Evolutionary conservation across 306 rosid genomes (phyloP).

Genomic region (Mucuna pruriens): DNA sequence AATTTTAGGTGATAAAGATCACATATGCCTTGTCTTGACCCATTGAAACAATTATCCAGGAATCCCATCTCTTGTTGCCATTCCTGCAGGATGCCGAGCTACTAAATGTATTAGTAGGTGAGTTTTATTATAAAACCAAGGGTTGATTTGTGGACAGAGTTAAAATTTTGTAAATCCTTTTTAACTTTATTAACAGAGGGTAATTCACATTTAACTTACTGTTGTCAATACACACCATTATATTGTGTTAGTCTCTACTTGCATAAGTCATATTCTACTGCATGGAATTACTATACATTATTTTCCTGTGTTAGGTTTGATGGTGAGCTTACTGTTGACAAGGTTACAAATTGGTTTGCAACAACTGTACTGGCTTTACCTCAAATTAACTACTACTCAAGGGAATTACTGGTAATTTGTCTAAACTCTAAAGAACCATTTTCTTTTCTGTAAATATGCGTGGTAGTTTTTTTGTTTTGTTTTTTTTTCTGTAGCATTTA

Average conservation of each 20-base stretch:
- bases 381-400: slow-evolving; percentile 79
- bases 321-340: slow-evolving; percentile 70
- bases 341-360: slow-evolving; percentile 89
- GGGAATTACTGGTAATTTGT: slow-evolving; percentile 77
- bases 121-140: slow-evolving; percentile 43
- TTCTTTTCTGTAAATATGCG: slow-evolving; percentile 18
- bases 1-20: background rate
- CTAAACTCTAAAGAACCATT: slow-evolving; percentile 7
- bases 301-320: slow-evolving; percentile 61
- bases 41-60: slow-evolving; percentile 53
- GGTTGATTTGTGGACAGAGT: slow-evolving; percentile 18
- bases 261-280: slow-evolving; percentile 25
- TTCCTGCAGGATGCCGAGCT: slow-evolving; percentile 68
- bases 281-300: background rate
- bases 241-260: slow-evolving; percentile 9
- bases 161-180: background rate
- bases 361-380: slow-evolving; percentile 75
- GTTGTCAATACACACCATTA: background rate
- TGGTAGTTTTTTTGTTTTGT: background rate
- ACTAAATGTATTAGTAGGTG: slow-evolving; percentile 75
- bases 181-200: background rate
- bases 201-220: slow-evolving; percentile 1
- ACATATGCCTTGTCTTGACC: slow-evolving; percentile 26
- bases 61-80: slow-evolving; percentile 76
- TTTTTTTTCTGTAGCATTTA: slow-evolving; percentile 6